A percentile compares a stretch with the other conserved stretches of the same genome.
Conservation (phyloP, 2,329 filamentous ascomycete species). For the Lanzia echinophila region DNA sequence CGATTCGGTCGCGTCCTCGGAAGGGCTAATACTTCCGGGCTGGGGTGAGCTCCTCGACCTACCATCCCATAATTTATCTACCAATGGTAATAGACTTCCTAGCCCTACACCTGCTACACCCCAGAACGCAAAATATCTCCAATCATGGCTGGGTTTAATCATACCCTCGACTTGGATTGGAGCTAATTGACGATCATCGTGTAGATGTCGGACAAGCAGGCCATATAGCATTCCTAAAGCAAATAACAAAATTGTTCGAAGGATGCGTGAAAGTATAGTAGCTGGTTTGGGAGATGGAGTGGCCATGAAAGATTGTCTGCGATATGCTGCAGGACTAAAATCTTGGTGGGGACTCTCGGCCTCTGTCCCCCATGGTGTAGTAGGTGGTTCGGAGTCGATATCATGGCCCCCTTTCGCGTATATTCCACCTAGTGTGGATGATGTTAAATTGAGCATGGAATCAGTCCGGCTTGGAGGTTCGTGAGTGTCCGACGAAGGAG, state of each 20-base stretch:
- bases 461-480: slow-evolving; percentile 61
- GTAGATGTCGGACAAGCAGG: slow-evolving; percentile 70
- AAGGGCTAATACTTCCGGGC: slow-evolving; percentile 2
- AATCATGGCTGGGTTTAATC: slow-evolving; percentile 41
- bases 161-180: slow-evolving; percentile 48
- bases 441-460: slow-evolving; percentile 79
- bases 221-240: slow-evolving; percentile 78
- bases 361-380: slow-evolving; percentile 74
- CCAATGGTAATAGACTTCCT: slow-evolving; percentile 75
- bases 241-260: slow-evolving; percentile 64
- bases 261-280: slow-evolving; percentile 38
- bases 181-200: slow-evolving; percentile 58
- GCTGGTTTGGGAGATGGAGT: slow-evolving; percentile 27
- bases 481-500: slow-evolving; percentile 47
- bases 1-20: slow-evolving; percentile 19
- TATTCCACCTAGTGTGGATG: slow-evolving; percentile 85
- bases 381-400: slow-evolving; percentile 43
- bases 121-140: slow-evolving; percentile 74
- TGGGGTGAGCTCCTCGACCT: not conserved
- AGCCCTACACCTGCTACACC: slow-evolving; percentile 70
- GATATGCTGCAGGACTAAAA: slow-evolving; percentile 3
- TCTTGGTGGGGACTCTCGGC: slow-evolving; percentile 55
- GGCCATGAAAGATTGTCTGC: slow-evolving; percentile 16
- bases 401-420: slow-evolving; percentile 64
- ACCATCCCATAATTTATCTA: slow-evolving; percentile 69